Conservation (phyloP, 192 early-diverging fungal genomes). For the Coemansia sp. region DNA sequence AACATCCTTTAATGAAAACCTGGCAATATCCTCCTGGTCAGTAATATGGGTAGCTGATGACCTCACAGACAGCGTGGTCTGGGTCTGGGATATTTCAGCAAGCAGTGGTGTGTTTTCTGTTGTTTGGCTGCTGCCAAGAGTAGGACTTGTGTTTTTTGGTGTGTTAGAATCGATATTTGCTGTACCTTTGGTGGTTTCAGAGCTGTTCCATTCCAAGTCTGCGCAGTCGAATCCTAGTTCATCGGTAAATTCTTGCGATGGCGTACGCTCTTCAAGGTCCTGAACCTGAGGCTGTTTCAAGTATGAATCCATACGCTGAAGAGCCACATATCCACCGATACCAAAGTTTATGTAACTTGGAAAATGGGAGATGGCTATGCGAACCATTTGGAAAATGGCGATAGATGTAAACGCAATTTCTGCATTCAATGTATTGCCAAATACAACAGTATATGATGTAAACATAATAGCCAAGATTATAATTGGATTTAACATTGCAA, state of each 20-base stretch:
- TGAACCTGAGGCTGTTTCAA: too few species aligned
- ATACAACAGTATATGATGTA: conserved; percentile 60
- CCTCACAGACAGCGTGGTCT: conserved; percentile 59
- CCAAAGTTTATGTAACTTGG: too few species aligned
- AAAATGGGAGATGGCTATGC: too few species aligned
- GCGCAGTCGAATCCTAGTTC: conserved; percentile 22
- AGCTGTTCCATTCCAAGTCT: not conserved
- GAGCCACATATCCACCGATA: too few species aligned
- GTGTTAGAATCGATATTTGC: not conserved
- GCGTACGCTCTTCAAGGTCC: not conserved
- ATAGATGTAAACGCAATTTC: conserved; percentile 70
- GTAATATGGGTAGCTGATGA: conserved; percentile 58
- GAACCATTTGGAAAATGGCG: conserved; percentile 40
- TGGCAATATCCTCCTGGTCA: conserved; percentile 71
- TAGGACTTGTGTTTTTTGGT: not conserved
- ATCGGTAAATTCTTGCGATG: not conserved
- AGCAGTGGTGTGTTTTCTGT: conserved; percentile 57
- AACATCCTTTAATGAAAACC: too few species aligned
- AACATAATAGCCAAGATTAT: conserved; percentile 63
- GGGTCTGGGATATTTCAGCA: conserved; percentile 82
- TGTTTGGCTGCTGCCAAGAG: not conserved
- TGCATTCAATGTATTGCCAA: too few species aligned
- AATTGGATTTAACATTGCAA: conserved; percentile 47
- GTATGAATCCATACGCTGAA: too few species aligned
- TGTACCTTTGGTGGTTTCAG: too few species aligned